phyloP scores from a whole-genome alignment of 257 asterid species.

The Haberlea rhodopensis region DNA sequence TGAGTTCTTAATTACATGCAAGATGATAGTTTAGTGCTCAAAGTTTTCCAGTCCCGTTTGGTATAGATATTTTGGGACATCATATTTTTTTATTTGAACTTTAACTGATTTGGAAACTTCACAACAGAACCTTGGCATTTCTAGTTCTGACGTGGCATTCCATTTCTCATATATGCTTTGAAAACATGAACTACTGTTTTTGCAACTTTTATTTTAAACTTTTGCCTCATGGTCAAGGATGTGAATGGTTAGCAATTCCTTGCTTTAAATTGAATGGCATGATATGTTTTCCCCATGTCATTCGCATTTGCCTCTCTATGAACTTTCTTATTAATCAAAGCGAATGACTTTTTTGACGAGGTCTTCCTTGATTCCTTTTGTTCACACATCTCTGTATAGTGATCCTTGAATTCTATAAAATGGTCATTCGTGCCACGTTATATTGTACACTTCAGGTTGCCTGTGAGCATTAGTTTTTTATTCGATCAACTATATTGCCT shows the following conservation, averaged over 20 bases:
- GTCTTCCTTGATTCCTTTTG: slow-evolving; percentile 3
- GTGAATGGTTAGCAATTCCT: not conserved
- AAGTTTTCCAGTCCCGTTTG: not conserved
- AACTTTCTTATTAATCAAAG: not conserved
- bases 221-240: not conserved
- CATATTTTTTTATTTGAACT: not conserved
- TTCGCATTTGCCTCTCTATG: not conserved
- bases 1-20: slow-evolving; percentile 3
- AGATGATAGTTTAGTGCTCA: slow-evolving; percentile 3
- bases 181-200: not conserved
- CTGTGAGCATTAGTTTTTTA: too few relatives aligned
- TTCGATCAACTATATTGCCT: not conserved
- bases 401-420: slow-evolving; percentile 1
- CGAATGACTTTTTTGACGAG: not conserved
- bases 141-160: not conserved
- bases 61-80: slow-evolving; percentile 1
- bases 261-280: slow-evolving; percentile 1
- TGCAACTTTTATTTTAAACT: not conserved
- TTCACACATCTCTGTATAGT: not conserved
- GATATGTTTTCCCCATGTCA: not conserved
- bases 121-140: not conserved
- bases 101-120: not conserved
- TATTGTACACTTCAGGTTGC: too few relatives aligned
- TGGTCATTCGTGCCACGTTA: not conserved
- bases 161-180: not conserved